phyloP scores from a whole-genome alignment of 148 eudicot genomes.

The Cornus florida region DNA sequence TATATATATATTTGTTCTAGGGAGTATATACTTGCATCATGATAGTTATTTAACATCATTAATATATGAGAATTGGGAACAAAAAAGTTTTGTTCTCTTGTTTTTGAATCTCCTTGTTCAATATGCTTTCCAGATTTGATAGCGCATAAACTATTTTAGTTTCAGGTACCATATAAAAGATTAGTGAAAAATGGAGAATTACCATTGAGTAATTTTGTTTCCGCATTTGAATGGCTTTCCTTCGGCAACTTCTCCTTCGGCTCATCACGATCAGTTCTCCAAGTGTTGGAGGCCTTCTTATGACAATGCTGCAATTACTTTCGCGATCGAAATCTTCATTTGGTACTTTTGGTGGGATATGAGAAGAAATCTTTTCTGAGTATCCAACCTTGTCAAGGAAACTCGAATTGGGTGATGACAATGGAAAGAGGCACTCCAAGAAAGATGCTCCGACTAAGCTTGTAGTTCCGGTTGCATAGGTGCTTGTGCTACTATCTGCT shows the following conservation, averaged over 20 bases:
- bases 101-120: neutral
- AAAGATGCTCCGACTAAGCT: slow-evolving; percentile 65
- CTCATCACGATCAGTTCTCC: slow-evolving; percentile 92
- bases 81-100: neutral
- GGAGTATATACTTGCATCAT: neutral
- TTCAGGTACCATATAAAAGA: neutral
- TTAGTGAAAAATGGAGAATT: slow-evolving; percentile 9
- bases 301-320: slow-evolving; percentile 32
- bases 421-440: slow-evolving; percentile 78
- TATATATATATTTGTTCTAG: neutral
- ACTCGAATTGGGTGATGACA: slow-evolving; percentile 44
- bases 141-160: neutral
- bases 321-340: slow-evolving; percentile 21
- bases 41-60: neutral
- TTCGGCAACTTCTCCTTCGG: slow-evolving; percentile 58
- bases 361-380: slow-evolving; percentile 22
- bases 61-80: slow-evolving; percentile 1
- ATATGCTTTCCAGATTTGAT: neutral
- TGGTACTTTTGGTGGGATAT: slow-evolving; percentile 20
- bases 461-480: slow-evolving; percentile 45
- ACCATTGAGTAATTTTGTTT: slow-evolving; percentile 48
- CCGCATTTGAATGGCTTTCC: slow-evolving; percentile 48
- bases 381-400: slow-evolving; percentile 26
- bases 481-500: slow-evolving; percentile 32
- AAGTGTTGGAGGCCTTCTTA: slow-evolving; percentile 62